Percentiles rank a stretch among this genome's conserved stretches.
Evolutionary conservation across 495 filamentous ascomycete species (phyloP).

Genomic region (Podospora tetraspora): DNA sequence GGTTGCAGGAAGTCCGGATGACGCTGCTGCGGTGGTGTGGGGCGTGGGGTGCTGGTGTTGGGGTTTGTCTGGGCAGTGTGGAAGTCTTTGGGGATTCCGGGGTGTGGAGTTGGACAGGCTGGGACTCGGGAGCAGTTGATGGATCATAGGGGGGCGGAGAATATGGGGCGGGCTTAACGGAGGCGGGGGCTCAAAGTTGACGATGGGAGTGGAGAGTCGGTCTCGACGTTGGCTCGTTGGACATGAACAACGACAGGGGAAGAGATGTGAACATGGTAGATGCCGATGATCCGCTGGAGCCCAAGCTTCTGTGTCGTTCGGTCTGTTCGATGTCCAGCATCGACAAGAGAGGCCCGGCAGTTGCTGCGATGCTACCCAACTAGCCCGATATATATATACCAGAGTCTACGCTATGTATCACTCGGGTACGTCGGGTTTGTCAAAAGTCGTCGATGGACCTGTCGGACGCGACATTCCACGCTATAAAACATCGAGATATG

Average conservation of each 20-base stretch:
- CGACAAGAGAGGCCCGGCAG: neutral
- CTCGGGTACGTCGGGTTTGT: neutral
- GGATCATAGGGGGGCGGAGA: neutral
- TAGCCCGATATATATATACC: neutral
- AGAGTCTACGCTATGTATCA: neutral
- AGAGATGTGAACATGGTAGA: neutral
- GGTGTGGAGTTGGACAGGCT: neutral
- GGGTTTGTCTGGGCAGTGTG: neutral
- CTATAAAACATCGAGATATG: neutral
- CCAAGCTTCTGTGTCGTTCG: neutral
- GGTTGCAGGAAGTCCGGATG: neutral
- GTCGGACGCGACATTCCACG: neutral
- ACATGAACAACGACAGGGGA: no score
- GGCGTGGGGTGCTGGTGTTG: neutral
- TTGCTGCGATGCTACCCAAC: neutral
- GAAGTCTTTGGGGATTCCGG: neutral
- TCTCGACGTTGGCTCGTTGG: no score
- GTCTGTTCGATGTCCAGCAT: neutral
- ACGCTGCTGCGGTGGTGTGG: neutral
- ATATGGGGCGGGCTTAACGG: neutral
- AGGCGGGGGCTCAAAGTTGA: no score
- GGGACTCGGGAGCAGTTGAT: neutral
- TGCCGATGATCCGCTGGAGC: neutral
- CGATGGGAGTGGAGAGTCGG: neutral
- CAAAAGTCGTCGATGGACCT: neutral